Evolutionary conservation across 768 basidiomycete species (phyloP).

Genomic region (Boletus edulis): DNA sequence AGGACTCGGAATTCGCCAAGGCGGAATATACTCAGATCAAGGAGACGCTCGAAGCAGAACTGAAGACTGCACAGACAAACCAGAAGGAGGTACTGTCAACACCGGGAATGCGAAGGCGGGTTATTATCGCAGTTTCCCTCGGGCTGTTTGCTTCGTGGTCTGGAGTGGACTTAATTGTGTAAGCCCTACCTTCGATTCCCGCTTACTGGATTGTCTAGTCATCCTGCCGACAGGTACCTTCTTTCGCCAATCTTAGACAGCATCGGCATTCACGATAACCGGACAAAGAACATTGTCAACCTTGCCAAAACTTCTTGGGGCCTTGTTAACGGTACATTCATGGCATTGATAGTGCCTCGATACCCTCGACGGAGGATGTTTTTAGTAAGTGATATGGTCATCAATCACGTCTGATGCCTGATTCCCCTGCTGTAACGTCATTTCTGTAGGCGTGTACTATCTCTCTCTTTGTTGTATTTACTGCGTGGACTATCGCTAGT

Average conservation of each 20-base stretch:
- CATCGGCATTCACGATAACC: slow-evolving; percentile 9
- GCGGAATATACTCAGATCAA: slow-evolving; percentile 58
- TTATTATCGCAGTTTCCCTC: slow-evolving; percentile 10
- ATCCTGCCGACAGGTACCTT: neutral
- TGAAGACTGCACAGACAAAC: neutral
- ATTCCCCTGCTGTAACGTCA: neutral
- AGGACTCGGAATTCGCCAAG: slow-evolving; percentile 49
- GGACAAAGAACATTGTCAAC: slow-evolving; percentile 13
- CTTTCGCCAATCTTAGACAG: slow-evolving; percentile 8
- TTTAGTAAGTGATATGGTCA: neutral
- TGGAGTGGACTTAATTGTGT: slow-evolving; percentile 4
- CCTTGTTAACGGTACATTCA: neutral
- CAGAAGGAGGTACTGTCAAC: slow-evolving; percentile 3
- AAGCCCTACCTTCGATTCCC: neutral
- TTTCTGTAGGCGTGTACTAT: slow-evolving; percentile 2
- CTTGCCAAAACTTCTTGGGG: neutral
- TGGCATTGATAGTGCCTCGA: slow-evolving; percentile 1
- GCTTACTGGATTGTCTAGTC: neutral
- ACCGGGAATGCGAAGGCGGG: slow-evolving; percentile 16
- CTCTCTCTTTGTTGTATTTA: slow-evolving; percentile 7
- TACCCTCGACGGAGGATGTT: slow-evolving; percentile 2
- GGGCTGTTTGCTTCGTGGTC: slow-evolving; percentile 15
- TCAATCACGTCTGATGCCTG: neutral
- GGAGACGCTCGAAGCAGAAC: slow-evolving; percentile 42
- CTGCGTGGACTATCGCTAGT: slow-evolving; percentile 4